Evolutionary conservation across 305 asterid genomes (phyloP).

Genomic region (Fraxinus latifolia): DNA sequence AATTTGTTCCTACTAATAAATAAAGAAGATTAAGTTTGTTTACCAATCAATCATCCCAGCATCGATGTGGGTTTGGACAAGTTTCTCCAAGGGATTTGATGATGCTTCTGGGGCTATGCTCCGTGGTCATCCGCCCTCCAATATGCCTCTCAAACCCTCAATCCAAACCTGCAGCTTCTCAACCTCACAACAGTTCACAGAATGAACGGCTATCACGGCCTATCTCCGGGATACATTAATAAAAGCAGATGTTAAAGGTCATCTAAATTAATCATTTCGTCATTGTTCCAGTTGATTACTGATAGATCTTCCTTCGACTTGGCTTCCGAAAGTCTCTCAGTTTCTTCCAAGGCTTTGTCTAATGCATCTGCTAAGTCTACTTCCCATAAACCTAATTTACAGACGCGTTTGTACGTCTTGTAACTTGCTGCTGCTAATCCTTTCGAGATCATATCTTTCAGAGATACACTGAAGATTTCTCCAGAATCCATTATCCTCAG

Average conservation of each 20-base stretch:
- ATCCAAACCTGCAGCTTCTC: constrained; percentile 3
- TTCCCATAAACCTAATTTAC: constrained; percentile 51
- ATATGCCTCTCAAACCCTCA: not conserved
- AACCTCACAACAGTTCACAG: constrained; percentile 1
- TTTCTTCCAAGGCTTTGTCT: constrained; percentile 51
- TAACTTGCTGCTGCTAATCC: constrained; percentile 71
- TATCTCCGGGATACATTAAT: not conserved
- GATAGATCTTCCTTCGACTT: constrained; percentile 36
- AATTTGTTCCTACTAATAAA: not conserved
- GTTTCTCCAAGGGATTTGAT: not conserved
- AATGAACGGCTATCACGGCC: constrained; percentile 9
- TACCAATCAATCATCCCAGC: not conserved
- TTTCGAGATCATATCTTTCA: constrained; percentile 46
- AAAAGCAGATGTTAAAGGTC: constrained; percentile 43
- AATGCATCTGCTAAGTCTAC: constrained; percentile 62
- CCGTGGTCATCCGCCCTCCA: not conserved
- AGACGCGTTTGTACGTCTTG: constrained; percentile 49
- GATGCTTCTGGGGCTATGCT: not conserved
- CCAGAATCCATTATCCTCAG: constrained; percentile 52
- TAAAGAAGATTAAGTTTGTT: not conserved
- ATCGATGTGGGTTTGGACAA: not conserved
- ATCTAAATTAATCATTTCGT: constrained; percentile 63
- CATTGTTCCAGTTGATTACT: constrained; percentile 53
- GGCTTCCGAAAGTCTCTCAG: constrained; percentile 32
- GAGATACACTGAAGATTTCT: constrained; percentile 31